Conservation (phyloP, 2,329 filamentous ascomycete genomes). For the Capronia americana region DNA sequence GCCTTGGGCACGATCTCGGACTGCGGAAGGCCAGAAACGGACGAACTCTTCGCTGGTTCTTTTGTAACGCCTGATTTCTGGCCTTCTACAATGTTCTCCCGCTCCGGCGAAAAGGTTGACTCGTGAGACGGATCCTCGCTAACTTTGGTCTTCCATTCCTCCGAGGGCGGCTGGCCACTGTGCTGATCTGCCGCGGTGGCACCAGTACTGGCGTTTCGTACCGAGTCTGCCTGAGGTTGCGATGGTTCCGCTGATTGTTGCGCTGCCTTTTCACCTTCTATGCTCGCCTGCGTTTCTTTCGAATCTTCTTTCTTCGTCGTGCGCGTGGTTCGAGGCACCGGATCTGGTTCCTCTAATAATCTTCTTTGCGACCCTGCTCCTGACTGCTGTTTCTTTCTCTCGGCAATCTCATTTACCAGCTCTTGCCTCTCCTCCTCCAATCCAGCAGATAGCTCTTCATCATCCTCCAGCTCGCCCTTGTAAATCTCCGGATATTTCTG, state of each 20-base stretch:
- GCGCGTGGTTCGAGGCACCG: slow-evolving; percentile 15
- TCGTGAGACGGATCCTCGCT: slow-evolving; percentile 19
- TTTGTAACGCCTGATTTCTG: slow-evolving; percentile 16
- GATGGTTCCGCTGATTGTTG: background rate
- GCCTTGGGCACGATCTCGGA: slow-evolving; percentile 21
- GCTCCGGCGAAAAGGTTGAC: slow-evolving; percentile 24
- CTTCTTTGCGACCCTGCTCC: slow-evolving; percentile 13
- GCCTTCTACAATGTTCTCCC: slow-evolving; percentile 24
- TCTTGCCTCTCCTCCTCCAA: slow-evolving; percentile 45
- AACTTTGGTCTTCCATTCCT: slow-evolving; percentile 20
- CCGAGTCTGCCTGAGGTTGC: background rate
- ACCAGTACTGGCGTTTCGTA: background rate
- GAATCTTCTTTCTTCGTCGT: slow-evolving; percentile 10
- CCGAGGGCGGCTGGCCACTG: background rate
- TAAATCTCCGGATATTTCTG: slow-evolving; percentile 90
- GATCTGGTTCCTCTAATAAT: slow-evolving; percentile 34
- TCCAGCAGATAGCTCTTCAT: slow-evolving; percentile 62
- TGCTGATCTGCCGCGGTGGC: background rate
- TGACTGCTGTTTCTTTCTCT: slow-evolving; percentile 35
- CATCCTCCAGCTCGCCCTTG: slow-evolving; percentile 82
- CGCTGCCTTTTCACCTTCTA: background rate
- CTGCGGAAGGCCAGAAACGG: slow-evolving; percentile 9
- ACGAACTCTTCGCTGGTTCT: slow-evolving; percentile 6
- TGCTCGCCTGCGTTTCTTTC: background rate
- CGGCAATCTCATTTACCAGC: slow-evolving; percentile 38